Conservation (phyloP, 169 alveolate genomes). For the Plasmodium ovale region DNA sequence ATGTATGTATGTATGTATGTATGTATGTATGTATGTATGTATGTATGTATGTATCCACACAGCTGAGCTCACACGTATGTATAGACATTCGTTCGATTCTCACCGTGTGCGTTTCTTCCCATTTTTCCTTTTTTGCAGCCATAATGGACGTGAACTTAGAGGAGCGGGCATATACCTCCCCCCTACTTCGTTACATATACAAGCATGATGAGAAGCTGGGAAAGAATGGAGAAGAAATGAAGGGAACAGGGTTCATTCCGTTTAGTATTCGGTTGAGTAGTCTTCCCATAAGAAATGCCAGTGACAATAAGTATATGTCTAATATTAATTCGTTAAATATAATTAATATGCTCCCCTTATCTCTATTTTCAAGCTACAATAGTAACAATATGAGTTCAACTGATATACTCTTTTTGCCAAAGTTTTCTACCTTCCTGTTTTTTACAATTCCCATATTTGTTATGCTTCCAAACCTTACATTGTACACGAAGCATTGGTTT, state of each 20-base stretch:
- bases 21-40: neutral
- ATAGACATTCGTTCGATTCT: no score
- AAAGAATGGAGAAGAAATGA: slow-evolving; percentile 11
- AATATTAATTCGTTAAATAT: slow-evolving; percentile 64
- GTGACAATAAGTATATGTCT: slow-evolving; percentile 65
- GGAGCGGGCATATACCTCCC: slow-evolving; percentile 70
- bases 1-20: neutral
- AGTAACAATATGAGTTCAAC: slow-evolving; percentile 75
- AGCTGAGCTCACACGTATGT: neutral
- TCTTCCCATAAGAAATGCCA: slow-evolving; percentile 59
- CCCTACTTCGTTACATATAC: slow-evolving; percentile 65
- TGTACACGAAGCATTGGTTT: slow-evolving; percentile 74
- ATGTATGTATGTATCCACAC: neutral
- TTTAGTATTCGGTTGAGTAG: slow-evolving; percentile 60
- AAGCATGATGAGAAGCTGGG: neutral
- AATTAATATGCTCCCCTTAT: slow-evolving; percentile 49
- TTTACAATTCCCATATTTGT: slow-evolving; percentile 74
- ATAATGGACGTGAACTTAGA: slow-evolving; percentile 63
- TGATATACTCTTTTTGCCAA: slow-evolving; percentile 64
- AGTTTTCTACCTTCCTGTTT: slow-evolving; percentile 67
- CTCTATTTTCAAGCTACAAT: slow-evolving; percentile 69
- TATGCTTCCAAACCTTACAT: slow-evolving; percentile 57
- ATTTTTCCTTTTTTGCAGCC: neutral
- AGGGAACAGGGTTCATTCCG: slow-evolving; percentile 28
- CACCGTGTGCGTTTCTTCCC: no score